These are phyloP conservation scores for Microcyclospora pomicola DNA, from an alignment of 2,329 filamentous ascomycete genomes.

Conservation along the genomic window DNA sequence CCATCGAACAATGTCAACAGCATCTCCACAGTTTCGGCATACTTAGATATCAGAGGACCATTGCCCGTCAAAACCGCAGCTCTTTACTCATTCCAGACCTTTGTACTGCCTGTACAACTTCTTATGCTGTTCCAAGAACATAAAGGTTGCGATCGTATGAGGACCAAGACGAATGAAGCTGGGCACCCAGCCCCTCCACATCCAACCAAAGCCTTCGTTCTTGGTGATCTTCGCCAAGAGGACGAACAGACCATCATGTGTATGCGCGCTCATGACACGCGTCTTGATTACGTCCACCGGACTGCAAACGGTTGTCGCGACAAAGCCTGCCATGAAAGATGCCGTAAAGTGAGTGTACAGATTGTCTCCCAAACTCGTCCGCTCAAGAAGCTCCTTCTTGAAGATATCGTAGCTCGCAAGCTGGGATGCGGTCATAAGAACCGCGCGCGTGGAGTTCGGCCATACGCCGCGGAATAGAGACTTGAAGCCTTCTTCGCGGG, in stretches of 20 bases:
- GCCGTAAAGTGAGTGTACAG: slow-evolving; percentile 68
- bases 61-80: too few species aligned
- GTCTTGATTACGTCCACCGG: slow-evolving; percentile 87
- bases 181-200: slow-evolving; percentile 87
- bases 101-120: slow-evolving; percentile 47
- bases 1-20: too few species aligned
- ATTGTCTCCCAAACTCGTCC: slow-evolving; percentile 52
- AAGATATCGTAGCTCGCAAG: slow-evolving; percentile 74
- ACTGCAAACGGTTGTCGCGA: slow-evolving; percentile 71
- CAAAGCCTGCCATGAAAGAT: slow-evolving; percentile 64
- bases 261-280: slow-evolving; percentile 59
- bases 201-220: slow-evolving; percentile 62
- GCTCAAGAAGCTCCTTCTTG: slow-evolving; percentile 53
- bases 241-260: slow-evolving; percentile 39
- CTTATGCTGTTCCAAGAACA: slow-evolving; percentile 79
- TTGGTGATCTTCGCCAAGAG: slow-evolving; percentile 54
- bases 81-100: slow-evolving; percentile 2
- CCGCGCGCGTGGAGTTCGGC: slow-evolving; percentile 67
- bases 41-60: too few species aligned
- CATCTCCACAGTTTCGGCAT: too few species aligned
- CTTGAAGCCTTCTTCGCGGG: slow-evolving; percentile 61
- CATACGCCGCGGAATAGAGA: slow-evolving; percentile 74
- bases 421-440: slow-evolving; percentile 79
- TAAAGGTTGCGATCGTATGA: slow-evolving; percentile 75
- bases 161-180: slow-evolving; percentile 53